phyloP scores from a whole-genome alignment of 2,329 filamentous ascomycete species.

The Calcarisporium arbuscula region DNA sequence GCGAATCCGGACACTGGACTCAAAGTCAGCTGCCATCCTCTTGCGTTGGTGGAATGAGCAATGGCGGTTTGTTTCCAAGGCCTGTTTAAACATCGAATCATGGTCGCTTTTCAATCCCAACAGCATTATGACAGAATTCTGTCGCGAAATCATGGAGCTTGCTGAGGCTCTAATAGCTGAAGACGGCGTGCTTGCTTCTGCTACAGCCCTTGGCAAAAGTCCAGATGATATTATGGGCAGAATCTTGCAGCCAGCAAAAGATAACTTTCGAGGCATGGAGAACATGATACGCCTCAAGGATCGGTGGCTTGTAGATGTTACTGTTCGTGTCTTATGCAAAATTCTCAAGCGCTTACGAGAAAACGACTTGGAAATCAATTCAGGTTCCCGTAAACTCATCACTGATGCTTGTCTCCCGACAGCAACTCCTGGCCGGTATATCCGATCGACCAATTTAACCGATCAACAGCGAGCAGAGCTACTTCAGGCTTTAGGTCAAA shows the following conservation, averaged over 20 bases:
- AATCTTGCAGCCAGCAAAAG: slow-evolving; percentile 32
- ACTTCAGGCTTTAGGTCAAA: slow-evolving; percentile 54
- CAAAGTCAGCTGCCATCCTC: slow-evolving; percentile 58
- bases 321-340: slow-evolving; percentile 77
- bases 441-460: slow-evolving; percentile 71
- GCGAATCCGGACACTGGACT: slow-evolving; percentile 47
- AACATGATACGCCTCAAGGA: slow-evolving; percentile 90
- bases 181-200: slow-evolving; percentile 74
- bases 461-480: slow-evolving; percentile 81
- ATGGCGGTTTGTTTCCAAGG: slow-evolving; percentile 75
- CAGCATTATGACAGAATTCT: slow-evolving; percentile 80
- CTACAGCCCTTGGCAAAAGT: slow-evolving; percentile 32
- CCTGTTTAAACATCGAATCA: slow-evolving; percentile 74
- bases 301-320: slow-evolving; percentile 73
- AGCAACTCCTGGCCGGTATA: slow-evolving; percentile 44
- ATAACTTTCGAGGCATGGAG: slow-evolving; percentile 60
- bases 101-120: slow-evolving; percentile 79
- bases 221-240: slow-evolving; percentile 32
- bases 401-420: slow-evolving; percentile 58
- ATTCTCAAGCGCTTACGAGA: slow-evolving; percentile 76
- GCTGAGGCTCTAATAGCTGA: slow-evolving; percentile 80
- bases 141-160: slow-evolving; percentile 90
- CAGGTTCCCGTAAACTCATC: slow-evolving; percentile 54
- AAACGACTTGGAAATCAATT: slow-evolving; percentile 64
- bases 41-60: slow-evolving; percentile 76